Base-by-base conservation (phyloP, 1,139 yeast species). In the Candida smagusa region DNA sequence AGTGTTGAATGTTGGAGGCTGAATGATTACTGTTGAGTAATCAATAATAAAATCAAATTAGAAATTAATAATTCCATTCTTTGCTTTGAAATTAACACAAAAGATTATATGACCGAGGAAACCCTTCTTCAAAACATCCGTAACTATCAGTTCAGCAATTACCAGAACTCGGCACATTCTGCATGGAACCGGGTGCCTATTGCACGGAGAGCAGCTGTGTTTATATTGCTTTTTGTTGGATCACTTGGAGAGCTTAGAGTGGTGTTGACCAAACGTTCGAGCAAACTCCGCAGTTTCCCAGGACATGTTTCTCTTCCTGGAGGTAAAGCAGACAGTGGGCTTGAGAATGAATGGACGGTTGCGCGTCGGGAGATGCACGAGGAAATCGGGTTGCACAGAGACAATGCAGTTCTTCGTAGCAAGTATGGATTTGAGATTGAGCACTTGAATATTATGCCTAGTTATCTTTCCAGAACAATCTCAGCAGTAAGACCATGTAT, bases 291-390 rank as follows among this genome's bases (percentile, higher is more conserved):
- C 33, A 77, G 76, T 38, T 89, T 87, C 59, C 84, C 95, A 0
- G 96, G 96, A 6, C 96, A 89, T 55, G 84, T 87, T 9, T 84
- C 95, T 3, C 65, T 89, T 13, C 96, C 97, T 2, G 96, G 96
- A 3, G 97, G 96, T 3, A 81, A 81, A 53, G 85, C 92, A 6
- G 96, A 88, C 55, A 57, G 52, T 32, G 77, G 72, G 0, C 52
- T 65, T 3, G 96, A 88, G 56, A 58, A 77, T 11, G 86, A 84
- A 44, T 83, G 84, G 72, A 72, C 72, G 37, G 82, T 84, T 27
- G 81, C 95, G 1, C 66, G 95, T 43, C 67, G 97, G 34, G 97
- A 89, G 60, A 81, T 88, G 52, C 78, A 73, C 45, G 97, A 89
- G 57, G 97, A 89, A 56, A 86, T 88, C 36, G 96, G 96, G 0